Conservation (phyloP, 768 basidiomycete genomes). For the Calocybe gangraenosa region DNA sequence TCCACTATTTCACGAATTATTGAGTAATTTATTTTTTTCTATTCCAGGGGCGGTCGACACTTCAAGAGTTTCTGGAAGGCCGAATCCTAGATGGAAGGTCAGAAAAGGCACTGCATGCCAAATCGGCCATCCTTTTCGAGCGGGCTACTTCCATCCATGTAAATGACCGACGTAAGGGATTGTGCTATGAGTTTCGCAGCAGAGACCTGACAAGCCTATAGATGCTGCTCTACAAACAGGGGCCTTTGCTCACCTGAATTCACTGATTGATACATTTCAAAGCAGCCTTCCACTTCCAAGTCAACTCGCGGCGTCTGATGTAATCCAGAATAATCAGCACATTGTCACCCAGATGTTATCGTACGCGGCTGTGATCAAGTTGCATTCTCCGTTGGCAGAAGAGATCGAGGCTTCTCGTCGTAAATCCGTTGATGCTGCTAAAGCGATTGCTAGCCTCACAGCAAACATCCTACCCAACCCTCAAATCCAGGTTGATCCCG, state of each 20-base stretch:
- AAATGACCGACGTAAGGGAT: neutral
- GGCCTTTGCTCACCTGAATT: slow-evolving; percentile 1
- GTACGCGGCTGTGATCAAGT: slow-evolving; percentile 2
- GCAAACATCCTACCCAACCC: neutral
- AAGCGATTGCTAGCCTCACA: slow-evolving; percentile 3
- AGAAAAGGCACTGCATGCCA: slow-evolving; percentile 9
- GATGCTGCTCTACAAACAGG: slow-evolving; percentile 6
- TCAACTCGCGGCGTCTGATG: neutral
- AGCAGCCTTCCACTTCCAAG: neutral
- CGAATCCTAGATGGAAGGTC: slow-evolving; percentile 1
- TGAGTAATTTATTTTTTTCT: neutral
- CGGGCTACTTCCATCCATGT: slow-evolving; percentile 1
- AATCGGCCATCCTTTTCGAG: slow-evolving; percentile 5
- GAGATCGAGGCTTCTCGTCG: neutral
- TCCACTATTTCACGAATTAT: neutral
- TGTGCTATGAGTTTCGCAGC: neutral
- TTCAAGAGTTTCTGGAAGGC: slow-evolving; percentile 4
- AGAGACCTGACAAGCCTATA: neutral
- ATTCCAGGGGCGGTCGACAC: neutral
- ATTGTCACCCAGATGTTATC: neutral
- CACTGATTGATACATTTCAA: slow-evolving; percentile 2
- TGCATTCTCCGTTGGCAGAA: neutral
- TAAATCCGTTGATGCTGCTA: neutral
- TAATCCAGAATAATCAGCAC: neutral
- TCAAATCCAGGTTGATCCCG: slow-evolving; percentile 1